Evolutionary conservation across 306 rosid genomes (phyloP), one percentile per base, ranked within the genome.

Genomic region (Malus fusca): DNA sequence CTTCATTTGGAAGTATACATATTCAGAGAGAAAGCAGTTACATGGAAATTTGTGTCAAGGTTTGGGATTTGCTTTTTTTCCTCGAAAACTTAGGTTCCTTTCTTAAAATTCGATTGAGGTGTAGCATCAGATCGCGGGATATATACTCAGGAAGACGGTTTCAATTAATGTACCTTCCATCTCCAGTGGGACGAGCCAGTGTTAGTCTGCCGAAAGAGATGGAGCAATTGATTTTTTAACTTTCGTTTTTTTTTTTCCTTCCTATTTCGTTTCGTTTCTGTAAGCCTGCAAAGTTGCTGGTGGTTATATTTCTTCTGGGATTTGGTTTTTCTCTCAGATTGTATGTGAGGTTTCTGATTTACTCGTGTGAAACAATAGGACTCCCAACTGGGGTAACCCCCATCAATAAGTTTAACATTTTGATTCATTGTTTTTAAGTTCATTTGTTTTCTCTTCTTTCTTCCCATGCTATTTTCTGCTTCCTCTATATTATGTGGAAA

Each of bases 31-130:
- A 87, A 80, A 83, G 85, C 90, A 84, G 84, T 82, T 83, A 82
- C 80, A 81, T 78, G 86, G 84, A 89, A 81, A 85, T 88, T 87
- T 85, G 85, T 88, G 87, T 79, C 22, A 83, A 89, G 91, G 87
- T 83, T 87, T 88, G 89, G 81, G 82, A 71, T 84, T 84, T 89
- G 80, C 68, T 77, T 74, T 73, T 31, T 58, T 69, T 22, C 65
- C 14, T 80, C 82, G 81, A 79, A 83, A 80, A 74, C 59, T 80
- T 92, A 90, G 93, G 84, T 64, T 88, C 85, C 78, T 76, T 88
- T 79, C 75, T 77, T 83, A 85, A 90, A 88, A 77, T 87, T 89
- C 82, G 89, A 82, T 90, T 88, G 98, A 96, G 97, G 88, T 78
- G 85, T 78, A 82, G 78, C 68, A 77, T 82, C 82, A 77, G 78